Evolutionary conservation across 169 alveolate genomes (phyloP).

Genomic region (Perkinsus chesapeaki): DNA sequence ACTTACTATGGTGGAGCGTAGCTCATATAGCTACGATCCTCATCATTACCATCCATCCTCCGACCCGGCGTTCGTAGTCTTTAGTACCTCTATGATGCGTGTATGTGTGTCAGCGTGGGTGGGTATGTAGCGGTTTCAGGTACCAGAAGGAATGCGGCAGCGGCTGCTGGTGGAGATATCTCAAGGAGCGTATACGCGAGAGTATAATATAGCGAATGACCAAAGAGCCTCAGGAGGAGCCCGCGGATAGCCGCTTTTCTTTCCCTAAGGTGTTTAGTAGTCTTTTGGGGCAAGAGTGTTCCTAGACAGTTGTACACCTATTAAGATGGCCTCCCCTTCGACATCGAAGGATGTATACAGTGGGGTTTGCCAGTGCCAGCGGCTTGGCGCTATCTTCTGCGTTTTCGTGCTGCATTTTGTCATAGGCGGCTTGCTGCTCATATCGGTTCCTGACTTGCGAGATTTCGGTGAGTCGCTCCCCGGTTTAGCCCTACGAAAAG

Average conservation of each 20-base stretch:
- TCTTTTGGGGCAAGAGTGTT: neutral
- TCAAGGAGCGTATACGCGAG: neutral
- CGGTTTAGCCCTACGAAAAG: neutral
- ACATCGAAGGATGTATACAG: neutral
- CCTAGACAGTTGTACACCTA: too few species aligned
- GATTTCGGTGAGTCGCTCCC: neutral
- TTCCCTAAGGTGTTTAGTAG: too few species aligned
- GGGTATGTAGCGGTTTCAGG: too few species aligned
- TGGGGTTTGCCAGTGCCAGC: neutral
- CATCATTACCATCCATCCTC: too few species aligned
- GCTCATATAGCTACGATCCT: too few species aligned
- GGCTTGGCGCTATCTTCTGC: neutral
- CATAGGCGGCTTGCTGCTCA: neutral
- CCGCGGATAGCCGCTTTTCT: neutral
- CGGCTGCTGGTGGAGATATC: slow-evolving; percentile 3
- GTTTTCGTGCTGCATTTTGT: neutral
- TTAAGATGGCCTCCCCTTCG: neutral
- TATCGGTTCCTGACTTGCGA: neutral
- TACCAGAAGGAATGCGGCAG: neutral
- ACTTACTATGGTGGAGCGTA: too few species aligned
- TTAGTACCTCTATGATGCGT: too few species aligned
- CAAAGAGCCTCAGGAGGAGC: neutral
- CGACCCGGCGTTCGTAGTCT: too few species aligned
- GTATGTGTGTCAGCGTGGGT: too few species aligned
- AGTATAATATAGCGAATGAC: neutral